Percentiles rank a stretch among this genome's conserved stretches.
Conservation (phyloP, 768 basidiomycete species). For the Suillus lakei region DNA sequence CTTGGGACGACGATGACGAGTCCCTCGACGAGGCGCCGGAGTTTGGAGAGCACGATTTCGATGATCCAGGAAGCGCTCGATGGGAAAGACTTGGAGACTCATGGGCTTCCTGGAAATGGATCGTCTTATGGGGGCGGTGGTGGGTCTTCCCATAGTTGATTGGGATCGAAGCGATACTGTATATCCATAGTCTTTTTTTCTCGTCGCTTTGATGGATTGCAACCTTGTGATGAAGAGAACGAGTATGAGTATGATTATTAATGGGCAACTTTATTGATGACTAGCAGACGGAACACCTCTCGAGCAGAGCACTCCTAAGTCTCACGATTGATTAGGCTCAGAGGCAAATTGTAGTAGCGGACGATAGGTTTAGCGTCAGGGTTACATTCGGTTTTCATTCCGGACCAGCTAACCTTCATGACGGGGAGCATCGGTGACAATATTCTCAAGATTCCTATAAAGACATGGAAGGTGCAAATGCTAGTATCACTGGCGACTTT, state of each 20-base stretch:
- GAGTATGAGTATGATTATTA: slow-evolving; percentile 1
- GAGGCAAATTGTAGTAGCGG: neutral
- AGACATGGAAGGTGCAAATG: too few relatives aligned
- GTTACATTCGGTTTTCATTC: too few relatives aligned
- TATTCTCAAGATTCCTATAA: too few relatives aligned
- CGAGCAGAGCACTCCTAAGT: neutral
- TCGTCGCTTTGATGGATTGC: neutral
- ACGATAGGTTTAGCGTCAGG: too few relatives aligned
- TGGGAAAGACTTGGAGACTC: slow-evolving; percentile 55
- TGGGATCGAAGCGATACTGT: slow-evolving; percentile 3
- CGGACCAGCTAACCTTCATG: too few relatives aligned
- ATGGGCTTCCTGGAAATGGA: slow-evolving; percentile 28
- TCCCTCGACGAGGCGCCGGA: slow-evolving; percentile 89
- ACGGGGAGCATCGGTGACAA: too few relatives aligned
- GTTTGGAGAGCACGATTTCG: slow-evolving; percentile 93
- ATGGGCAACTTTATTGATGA: neutral
- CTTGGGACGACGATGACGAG: slow-evolving; percentile 91
- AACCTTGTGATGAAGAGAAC: neutral
- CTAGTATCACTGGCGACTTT: too few relatives aligned
- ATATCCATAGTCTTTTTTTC: neutral
- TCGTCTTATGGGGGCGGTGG: slow-evolving; percentile 14
- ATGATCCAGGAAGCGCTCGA: slow-evolving; percentile 94
- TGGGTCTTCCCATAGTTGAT: slow-evolving; percentile 4
- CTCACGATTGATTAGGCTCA: neutral
- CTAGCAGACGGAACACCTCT: neutral